A percentile compares a stretch with the other conserved stretches of the same genome.
Conservation (phyloP, 345 rosid species). For the Gossypium stocksii region DNA sequence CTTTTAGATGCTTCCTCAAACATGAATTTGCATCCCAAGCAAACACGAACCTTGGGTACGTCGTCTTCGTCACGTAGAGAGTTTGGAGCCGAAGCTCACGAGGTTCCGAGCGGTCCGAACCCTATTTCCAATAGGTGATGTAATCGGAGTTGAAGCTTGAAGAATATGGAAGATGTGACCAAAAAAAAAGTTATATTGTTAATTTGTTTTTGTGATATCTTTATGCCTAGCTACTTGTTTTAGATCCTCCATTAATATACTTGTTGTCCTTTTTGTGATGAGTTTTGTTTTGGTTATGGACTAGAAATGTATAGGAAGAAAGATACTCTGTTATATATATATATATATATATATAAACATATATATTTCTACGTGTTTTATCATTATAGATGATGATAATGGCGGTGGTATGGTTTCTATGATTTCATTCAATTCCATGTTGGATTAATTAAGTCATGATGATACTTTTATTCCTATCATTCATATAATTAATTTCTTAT, state of each 20-base stretch:
- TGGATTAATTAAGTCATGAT: too few species aligned
- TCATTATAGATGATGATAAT: conserved; percentile 13
- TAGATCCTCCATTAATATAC: conserved; percentile 4
- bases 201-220: neutral
- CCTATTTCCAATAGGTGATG: conserved; percentile 76
- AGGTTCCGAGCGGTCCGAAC: conserved; percentile 92
- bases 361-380: conserved; percentile 17
- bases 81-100: conserved; percentile 60
- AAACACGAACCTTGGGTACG: conserved; percentile 13
- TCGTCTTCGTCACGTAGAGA: conserved; percentile 25
- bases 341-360: too few species aligned
- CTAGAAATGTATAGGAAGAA: conserved; percentile 20
- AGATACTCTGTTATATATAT: neutral
- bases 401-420: conserved; percentile 11
- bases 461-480: too few species aligned
- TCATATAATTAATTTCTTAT: neutral
- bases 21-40: conserved; percentile 30
- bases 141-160: neutral
- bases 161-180: neutral
- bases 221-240: neutral
- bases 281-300: neutral
- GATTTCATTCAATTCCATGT: neutral
- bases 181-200: neutral
- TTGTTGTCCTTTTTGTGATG: conserved; percentile 6
- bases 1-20: conserved; percentile 40